These are phyloP conservation scores for Linnemannia hyalina DNA, from an alignment of 192 early-diverging fungal species.

Conservation along the genomic window DNA sequence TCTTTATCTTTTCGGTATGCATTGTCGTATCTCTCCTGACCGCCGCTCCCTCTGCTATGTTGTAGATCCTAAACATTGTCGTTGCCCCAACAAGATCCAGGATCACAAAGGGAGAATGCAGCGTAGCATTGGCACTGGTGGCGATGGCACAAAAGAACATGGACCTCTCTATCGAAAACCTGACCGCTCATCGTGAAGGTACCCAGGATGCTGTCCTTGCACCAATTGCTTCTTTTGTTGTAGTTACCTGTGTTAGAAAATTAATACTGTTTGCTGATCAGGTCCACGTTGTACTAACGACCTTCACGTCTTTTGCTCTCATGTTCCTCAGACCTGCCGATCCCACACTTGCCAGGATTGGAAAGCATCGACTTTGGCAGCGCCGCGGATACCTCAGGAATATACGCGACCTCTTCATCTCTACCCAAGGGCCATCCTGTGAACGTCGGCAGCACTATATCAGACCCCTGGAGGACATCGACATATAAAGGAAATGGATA, in stretches of 20 bases:
- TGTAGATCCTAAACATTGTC: conserved; percentile 65
- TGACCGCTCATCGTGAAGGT: conserved; percentile 75
- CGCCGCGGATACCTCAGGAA: conserved; percentile 14
- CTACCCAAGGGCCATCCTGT: conserved; percentile 41
- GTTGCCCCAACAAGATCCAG: conserved; percentile 59
- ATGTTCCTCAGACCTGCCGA: conserved; percentile 63
- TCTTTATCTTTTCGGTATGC: not conserved
- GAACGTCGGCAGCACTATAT: conserved; percentile 51
- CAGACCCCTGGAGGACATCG: conserved; percentile 70
- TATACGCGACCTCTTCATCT: conserved; percentile 29
- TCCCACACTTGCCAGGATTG: conserved; percentile 70
- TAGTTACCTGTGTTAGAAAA: not conserved
- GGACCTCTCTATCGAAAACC: conserved; percentile 71
- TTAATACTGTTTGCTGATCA: not conserved
- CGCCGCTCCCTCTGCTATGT: not conserved
- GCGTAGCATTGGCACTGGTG: conserved; percentile 75
- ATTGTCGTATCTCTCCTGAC: not conserved
- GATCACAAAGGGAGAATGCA: conserved; percentile 73
- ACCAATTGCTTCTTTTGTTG: too few species aligned
- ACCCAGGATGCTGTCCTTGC: not conserved
- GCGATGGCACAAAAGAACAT: conserved; percentile 86
- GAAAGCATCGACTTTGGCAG: conserved; percentile 60
- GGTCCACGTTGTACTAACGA: not conserved
- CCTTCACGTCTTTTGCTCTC: not conserved
- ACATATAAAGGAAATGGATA: conserved; percentile 45